Conservation (phyloP, 306 rosid species). For the Gastrolobium villosum region DNA sequence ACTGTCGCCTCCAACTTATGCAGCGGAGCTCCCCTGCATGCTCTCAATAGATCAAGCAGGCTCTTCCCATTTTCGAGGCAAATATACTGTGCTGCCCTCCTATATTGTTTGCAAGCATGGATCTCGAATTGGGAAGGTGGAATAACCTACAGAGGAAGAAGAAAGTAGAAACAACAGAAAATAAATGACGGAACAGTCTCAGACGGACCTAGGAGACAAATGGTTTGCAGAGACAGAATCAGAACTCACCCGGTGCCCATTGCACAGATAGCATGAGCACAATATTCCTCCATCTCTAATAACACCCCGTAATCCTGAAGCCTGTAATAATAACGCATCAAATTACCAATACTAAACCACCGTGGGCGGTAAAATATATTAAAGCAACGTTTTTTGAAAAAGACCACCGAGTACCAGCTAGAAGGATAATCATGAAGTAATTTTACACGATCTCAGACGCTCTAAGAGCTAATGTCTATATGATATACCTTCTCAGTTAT, state of each 20-base stretch:
- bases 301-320: slow-evolving; percentile 80
- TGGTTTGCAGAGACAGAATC: slow-evolving; percentile 36
- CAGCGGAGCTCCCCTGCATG: slow-evolving; percentile 74
- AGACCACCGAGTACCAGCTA: background rate
- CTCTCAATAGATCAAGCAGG: slow-evolving; percentile 79
- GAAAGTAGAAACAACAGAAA: slow-evolving; percentile 41
- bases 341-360: slow-evolving; percentile 39
- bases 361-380: background rate
- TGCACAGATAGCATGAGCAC: slow-evolving; percentile 85
- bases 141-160: slow-evolving; percentile 61
- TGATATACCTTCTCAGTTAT: background rate
- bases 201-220: slow-evolving; percentile 42
- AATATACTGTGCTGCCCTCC: slow-evolving; percentile 91
- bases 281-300: slow-evolving; percentile 86
- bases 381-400: slow-evolving; percentile 22
- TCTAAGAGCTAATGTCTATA: background rate
- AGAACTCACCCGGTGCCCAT: slow-evolving; percentile 78
- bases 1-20: slow-evolving; percentile 77
- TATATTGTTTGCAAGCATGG: slow-evolving; percentile 90
- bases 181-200: slow-evolving; percentile 25
- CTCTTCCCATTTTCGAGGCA: slow-evolving; percentile 95
- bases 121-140: slow-evolving; percentile 95
- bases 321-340: slow-evolving; percentile 56
- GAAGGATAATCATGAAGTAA: slow-evolving; percentile 3
- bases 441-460: background rate